Percentiles rank a stretch among this genome's conserved stretches.
These are phyloP conservation scores for Tulasnella sp. DNA, from an alignment of 768 basidiomycete genomes.

Conservation along the genomic window DNA sequence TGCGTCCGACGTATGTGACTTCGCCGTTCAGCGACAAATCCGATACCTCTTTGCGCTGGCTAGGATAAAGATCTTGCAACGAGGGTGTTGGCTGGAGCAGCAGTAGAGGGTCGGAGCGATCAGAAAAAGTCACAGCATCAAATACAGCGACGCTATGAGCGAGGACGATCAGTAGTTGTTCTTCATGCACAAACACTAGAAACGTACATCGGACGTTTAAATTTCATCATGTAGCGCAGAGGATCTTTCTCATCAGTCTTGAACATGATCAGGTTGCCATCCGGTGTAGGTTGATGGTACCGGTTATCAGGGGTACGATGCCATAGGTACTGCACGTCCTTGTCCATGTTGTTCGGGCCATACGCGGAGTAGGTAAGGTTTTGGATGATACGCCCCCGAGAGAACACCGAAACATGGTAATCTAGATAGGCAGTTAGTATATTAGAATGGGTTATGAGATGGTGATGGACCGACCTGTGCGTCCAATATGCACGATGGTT, in stretches of 20 bases:
- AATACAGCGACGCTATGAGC: constrained; percentile 64
- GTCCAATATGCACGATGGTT: constrained; percentile 49
- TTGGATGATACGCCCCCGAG: constrained; percentile 41
- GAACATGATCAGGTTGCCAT: constrained; percentile 70
- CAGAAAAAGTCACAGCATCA: constrained; percentile 47
- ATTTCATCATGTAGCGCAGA: constrained; percentile 45
- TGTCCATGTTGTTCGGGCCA: constrained; percentile 84
- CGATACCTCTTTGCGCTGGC: constrained; percentile 24
- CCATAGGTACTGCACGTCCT: constrained; percentile 58
- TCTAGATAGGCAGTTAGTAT: constrained; percentile 37
- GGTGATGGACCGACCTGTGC: constrained; percentile 41
- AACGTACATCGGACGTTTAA: constrained; percentile 57
- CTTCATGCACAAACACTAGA: not conserved
- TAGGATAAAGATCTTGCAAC: constrained; percentile 59
- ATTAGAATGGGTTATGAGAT: not conserved
- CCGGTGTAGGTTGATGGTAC: constrained; percentile 72
- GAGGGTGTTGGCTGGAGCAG: constrained; percentile 78
- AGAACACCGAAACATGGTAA: constrained; percentile 79
- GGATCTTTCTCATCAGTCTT: constrained; percentile 20
- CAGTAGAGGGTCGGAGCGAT: constrained; percentile 54
- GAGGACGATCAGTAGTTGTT: not conserved
- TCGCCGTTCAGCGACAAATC: constrained; percentile 40
- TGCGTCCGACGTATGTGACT: constrained; percentile 71
- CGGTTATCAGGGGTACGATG: constrained; percentile 61
- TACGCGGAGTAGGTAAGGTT: constrained; percentile 86